Evolutionary conservation across 352 stramenopile species (phyloP), one percentile per base, ranked within the genome.

Genomic region (Pythium sukuiense): DNA sequence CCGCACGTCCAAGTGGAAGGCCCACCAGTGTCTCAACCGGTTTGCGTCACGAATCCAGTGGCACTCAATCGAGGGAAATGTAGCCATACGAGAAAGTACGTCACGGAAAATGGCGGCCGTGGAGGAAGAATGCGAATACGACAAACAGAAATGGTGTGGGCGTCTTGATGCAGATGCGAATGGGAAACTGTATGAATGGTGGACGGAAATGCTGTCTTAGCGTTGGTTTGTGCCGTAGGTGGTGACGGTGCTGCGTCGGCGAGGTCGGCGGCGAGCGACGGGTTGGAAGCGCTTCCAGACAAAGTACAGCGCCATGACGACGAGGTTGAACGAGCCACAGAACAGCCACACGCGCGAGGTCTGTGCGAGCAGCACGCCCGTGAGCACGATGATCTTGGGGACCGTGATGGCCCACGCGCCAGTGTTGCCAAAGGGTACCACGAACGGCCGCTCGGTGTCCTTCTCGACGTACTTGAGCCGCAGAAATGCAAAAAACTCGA

Each of bases 401-500:
- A 92, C 64, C 46, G 83, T 92, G 71, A 93, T 92, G 0, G 70
- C 55, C 87, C 87, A 95, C 24, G 85, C 87, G 50, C 87, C 87
- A 7, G 68, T 65, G 50, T 76, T 87, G 32, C 87, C 83, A 45
- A 86, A 89, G 32, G 87, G 87, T 45, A 95, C 87, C 2, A 75
- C 73, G 55, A 91, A 95, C 18, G 87, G 87, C 52, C 87, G 79
- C 61, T 76, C 69, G 18, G 85, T 86, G 71, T 90, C 68, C 61
- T 88, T 89, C 49, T 95, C 83, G 1, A 88, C 61, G 74, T 95
- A 93, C 59, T 93, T 93, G 52, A 95, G 79, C 18, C 84, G 83
- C 61, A 95, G 67, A 71, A 93, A 93, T 39, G 87, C 81, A 27
- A 88, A 91, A 61, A 95, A 92, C 68, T 95, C 87, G 53, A 95